These are phyloP conservation scores for Pichia sp. DNA, from an alignment of 1,139 yeast genomes.

Conservation along the genomic window DNA sequence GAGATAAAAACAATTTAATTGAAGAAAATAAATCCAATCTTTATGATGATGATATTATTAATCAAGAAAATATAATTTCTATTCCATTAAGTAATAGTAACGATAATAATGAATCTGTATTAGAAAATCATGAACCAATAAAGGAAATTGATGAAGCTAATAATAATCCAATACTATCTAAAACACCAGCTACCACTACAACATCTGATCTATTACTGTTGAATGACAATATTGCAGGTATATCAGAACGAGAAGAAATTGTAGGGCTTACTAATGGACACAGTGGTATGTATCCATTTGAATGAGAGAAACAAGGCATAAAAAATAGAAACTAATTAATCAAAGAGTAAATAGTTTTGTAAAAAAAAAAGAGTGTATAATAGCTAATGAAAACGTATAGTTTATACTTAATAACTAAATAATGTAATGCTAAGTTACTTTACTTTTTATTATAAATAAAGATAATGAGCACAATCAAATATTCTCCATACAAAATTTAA, in stretches of 20 bases:
- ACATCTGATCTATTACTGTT: constrained; percentile 8
- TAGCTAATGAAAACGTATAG: too few species aligned
- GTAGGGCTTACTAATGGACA: constrained; percentile 13
- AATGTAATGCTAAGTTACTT: too few species aligned
- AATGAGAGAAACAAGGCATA: not conserved
- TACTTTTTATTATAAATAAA: too few species aligned
- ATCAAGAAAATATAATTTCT: not conserved
- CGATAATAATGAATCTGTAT: not conserved
- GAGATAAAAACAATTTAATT: not conserved
- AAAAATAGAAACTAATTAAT: not conserved
- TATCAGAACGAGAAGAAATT: constrained; percentile 11
- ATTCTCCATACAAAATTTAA: too few species aligned
- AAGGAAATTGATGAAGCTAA: not conserved
- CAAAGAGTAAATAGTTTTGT: not conserved
- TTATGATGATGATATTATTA: too few species aligned
- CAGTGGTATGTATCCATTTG: constrained; percentile 5
- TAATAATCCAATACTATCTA: not conserved
- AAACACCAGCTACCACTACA: constrained; percentile 12
- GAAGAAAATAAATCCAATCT: too few species aligned
- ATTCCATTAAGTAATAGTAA: not conserved
- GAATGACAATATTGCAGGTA: constrained; percentile 9
- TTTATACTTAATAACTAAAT: too few species aligned
- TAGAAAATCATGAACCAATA: not conserved
- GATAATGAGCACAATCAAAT: too few species aligned
- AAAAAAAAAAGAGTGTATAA: too few species aligned